These are phyloP conservation scores for Phytophthora megakarya DNA, from an alignment of 352 stramenopile species.

Conservation along the genomic window DNA sequence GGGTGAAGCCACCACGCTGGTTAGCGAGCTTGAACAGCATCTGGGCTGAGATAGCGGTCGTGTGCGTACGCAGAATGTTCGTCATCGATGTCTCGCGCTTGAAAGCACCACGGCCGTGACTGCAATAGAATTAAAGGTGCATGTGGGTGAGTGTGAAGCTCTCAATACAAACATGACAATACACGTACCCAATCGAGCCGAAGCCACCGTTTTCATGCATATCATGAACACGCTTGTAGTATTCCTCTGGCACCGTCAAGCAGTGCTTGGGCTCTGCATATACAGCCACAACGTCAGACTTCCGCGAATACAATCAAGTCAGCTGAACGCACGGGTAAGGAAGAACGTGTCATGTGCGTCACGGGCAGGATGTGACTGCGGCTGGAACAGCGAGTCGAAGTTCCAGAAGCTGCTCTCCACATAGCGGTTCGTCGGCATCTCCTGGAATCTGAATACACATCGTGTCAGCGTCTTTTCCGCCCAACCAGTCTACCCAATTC, in stretches of 20 bases:
- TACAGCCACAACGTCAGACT: not conserved
- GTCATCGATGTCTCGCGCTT: constrained; percentile 97
- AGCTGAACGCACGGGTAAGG: constrained; percentile 89
- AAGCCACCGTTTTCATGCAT: constrained; percentile 98
- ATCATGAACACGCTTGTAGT: constrained; percentile 98
- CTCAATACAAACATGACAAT: not conserved
- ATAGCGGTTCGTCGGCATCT: constrained; percentile 99
- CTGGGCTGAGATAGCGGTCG: constrained; percentile 98
- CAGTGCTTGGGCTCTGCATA: constrained; percentile 69
- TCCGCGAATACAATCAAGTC: no score
- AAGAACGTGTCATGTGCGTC: constrained; percentile 99
- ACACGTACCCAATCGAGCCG: constrained; percentile 95
- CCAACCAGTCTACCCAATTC: not conserved
- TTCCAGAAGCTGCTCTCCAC: constrained; percentile 99
- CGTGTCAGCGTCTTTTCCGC: not conserved
- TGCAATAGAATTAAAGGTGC: constrained; percentile 17
- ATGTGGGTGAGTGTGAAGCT: not conserved
- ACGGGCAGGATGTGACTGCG: constrained; percentile 98
- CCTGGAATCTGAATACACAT: constrained; percentile 86
- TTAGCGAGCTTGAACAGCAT: constrained; percentile 99
- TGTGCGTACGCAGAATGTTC: constrained; percentile 99
- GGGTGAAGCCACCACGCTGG: constrained; percentile 96
- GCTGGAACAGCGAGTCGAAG: constrained; percentile 99
- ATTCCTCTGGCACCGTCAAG: constrained; percentile 96
- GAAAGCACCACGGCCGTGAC: constrained; percentile 85